Evolutionary conservation across 148 eudicot species (phyloP).

Genomic region (Cornus kousa): DNA sequence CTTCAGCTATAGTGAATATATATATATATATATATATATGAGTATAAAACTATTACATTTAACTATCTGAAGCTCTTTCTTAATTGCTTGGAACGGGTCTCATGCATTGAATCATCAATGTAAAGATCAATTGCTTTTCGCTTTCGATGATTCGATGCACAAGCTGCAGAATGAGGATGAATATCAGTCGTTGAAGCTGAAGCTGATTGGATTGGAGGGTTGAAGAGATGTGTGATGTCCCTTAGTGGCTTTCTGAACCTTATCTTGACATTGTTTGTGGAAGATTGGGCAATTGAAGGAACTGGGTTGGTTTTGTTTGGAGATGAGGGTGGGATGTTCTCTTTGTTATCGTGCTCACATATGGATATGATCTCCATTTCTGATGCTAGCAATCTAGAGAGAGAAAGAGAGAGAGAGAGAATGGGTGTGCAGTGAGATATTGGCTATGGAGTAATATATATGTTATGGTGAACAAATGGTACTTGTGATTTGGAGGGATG

Average conservation of each 20-base stretch:
- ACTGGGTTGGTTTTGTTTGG: background rate
- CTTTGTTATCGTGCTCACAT: conserved; percentile 14
- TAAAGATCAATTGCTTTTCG: background rate
- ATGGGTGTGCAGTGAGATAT: background rate
- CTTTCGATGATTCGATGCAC: conserved; percentile 3
- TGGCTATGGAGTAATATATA: too few species aligned
- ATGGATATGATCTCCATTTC: conserved; percentile 10
- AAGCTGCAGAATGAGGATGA: background rate
- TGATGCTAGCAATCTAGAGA: background rate
- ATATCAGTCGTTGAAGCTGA: background rate
- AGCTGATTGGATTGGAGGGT: background rate
- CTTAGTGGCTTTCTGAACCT: conserved; percentile 22
- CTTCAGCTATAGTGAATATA: too few species aligned
- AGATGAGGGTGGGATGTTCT: conserved; percentile 8
- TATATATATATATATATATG: too few species aligned
- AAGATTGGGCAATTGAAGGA: background rate
- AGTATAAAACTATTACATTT: too few species aligned
- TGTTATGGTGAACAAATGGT: background rate
- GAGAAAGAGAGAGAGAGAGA: background rate
- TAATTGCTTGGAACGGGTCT: background rate
- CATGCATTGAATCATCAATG: background rate
- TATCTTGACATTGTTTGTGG: conserved; percentile 1
- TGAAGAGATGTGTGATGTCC: conserved; percentile 21
- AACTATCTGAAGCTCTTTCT: conserved; percentile 12
- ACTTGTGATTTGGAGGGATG: background rate